Evolutionary conservation across 306 rosid species (phyloP).

Genomic region (Vicia villosa): DNA sequence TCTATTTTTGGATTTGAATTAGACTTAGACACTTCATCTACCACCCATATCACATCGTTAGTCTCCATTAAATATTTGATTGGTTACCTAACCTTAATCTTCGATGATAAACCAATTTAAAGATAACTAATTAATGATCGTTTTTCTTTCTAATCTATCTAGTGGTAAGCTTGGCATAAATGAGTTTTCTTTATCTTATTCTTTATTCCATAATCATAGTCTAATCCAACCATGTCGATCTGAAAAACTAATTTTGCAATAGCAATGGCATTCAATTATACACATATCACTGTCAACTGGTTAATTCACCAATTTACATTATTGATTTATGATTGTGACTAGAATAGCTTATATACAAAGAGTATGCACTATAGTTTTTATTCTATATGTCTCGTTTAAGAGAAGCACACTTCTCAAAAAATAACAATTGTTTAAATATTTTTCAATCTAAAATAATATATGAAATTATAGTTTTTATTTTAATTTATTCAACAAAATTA

Average conservation of each 20-base stretch:
- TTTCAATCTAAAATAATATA: too few species aligned
- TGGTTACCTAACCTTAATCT: conserved; percentile 60
- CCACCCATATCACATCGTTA: conserved; percentile 53
- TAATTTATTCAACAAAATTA: too few species aligned
- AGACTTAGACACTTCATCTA: conserved; percentile 41
- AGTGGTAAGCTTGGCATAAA: conserved; percentile 25
- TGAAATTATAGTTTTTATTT: too few species aligned
- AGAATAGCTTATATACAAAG: conserved; percentile 36
- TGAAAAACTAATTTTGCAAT: conserved; percentile 29
- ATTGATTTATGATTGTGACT: conserved; percentile 39
- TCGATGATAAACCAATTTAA: conserved; percentile 39
- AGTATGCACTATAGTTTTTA: not conserved
- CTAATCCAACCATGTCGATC: conserved; percentile 36
- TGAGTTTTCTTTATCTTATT: not conserved
- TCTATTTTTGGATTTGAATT: conserved; percentile 32
- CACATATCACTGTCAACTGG: conserved; percentile 38
- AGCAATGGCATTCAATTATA: conserved; percentile 25
- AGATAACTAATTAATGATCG: not conserved
- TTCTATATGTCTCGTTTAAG: not conserved
- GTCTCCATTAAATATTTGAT: conserved; percentile 55
- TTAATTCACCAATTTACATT: conserved; percentile 14
- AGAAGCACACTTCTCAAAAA: too few species aligned
- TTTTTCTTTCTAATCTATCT: conserved; percentile 16
- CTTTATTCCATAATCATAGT: conserved; percentile 25
- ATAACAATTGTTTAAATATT: too few species aligned